phyloP scores from a whole-genome alignment of 306 rosid genomes.

The Begonia masoniana region DNA sequence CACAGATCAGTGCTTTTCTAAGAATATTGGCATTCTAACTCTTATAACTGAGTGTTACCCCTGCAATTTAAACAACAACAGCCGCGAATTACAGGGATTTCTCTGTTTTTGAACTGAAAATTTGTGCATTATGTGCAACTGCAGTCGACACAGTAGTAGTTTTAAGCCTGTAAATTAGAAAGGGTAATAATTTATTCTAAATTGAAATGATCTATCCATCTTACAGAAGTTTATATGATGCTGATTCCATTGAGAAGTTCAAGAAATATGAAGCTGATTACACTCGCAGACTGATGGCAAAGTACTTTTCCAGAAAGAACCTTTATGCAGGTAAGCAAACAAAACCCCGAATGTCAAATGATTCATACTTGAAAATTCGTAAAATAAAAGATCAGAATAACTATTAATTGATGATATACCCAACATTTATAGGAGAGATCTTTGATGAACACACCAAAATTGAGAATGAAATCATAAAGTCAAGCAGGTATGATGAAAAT shows the following conservation, averaged over 20 bases:
- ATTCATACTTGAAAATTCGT: not conserved
- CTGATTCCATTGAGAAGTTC: constrained; percentile 26
- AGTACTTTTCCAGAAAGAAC: constrained; percentile 34
- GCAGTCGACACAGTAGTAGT: no score
- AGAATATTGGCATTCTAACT: no score
- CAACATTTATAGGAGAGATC: constrained; percentile 22
- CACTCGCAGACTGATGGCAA: constrained; percentile 31
- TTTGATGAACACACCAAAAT: constrained; percentile 23
- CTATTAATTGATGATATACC: not conserved
- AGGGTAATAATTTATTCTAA: no score
- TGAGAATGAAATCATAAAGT: constrained; percentile 26
- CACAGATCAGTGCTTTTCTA: no score
- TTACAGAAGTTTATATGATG: constrained; percentile 18
- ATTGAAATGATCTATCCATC: constrained; percentile 6
- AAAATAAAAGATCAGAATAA: not conserved
- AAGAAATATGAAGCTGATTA: constrained; percentile 39
- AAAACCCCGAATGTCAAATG: not conserved
- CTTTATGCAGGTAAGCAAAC: constrained; percentile 30
- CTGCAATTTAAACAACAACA: no score
- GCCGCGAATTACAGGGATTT: no score
- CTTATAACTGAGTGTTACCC: no score
- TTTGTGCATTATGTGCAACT: no score
- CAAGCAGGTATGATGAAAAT: constrained; percentile 30
- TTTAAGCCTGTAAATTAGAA: no score
- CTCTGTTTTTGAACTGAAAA: no score